Evolutionary conservation across 352 stramenopile species (phyloP).

Genomic region (Blastocystis hominis): DNA sequence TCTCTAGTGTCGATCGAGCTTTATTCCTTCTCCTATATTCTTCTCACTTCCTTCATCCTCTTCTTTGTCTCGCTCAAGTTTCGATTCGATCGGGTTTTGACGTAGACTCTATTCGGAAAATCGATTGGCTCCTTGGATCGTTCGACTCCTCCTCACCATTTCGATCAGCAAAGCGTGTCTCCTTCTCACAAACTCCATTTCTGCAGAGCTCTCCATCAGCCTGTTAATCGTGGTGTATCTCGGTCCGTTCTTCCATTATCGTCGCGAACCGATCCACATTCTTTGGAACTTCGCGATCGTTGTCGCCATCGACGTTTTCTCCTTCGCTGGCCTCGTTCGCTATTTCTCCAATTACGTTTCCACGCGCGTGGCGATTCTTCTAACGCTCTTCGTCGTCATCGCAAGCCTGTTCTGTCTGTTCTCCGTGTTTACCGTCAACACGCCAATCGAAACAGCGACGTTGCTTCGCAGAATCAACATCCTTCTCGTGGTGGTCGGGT

Average conservation of each 20-base stretch:
- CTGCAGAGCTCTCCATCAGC: neutral
- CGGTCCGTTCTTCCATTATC: neutral
- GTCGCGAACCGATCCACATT: neutral
- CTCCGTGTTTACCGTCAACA: neutral
- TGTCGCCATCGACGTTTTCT: neutral
- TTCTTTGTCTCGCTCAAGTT: neutral
- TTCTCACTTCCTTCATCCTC: slow-evolving; percentile 14
- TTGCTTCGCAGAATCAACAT: neutral
- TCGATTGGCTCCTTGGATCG: neutral
- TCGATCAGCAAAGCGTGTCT: neutral
- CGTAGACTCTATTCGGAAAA: neutral
- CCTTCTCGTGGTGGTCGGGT: neutral
- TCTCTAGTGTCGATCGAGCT: slow-evolving; percentile 26
- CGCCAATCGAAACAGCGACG: neutral
- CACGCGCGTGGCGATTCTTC: neutral
- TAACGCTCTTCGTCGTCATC: neutral
- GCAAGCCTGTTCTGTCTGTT: neutral
- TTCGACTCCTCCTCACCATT: neutral
- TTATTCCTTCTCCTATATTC: slow-evolving; percentile 36
- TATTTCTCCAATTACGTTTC: neutral
- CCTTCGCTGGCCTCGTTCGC: neutral
- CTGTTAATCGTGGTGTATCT: neutral
- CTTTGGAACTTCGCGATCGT: neutral
- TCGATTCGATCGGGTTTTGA: neutral
- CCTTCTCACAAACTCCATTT: slow-evolving; percentile 20